Percentiles rank a stretch among this genome's conserved stretches.
Conservation (phyloP, 2,329 filamentous ascomycete genomes). For the Aureobasidium melanogenum region DNA sequence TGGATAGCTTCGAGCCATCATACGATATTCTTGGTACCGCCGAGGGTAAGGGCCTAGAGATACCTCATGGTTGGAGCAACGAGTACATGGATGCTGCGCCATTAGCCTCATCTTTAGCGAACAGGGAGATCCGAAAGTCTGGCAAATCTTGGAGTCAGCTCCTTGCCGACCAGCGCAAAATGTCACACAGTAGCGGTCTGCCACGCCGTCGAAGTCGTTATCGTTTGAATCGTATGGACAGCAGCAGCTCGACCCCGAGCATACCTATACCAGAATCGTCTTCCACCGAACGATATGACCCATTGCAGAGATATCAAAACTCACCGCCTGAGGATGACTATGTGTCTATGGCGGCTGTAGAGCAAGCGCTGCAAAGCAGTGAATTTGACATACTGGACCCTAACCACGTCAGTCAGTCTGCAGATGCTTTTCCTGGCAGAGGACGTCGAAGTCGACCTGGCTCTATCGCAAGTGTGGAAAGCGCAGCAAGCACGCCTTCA, state of each 20-base stretch:
- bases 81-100: background rate
- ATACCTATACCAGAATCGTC: background rate
- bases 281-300: background rate
- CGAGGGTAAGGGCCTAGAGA: background rate
- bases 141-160: slow-evolving; percentile 6
- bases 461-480: background rate
- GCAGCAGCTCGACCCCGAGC: background rate
- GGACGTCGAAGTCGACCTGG: slow-evolving; percentile 5
- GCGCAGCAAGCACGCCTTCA: background rate
- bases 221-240: background rate
- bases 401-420: background rate
- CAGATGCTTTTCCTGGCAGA: background rate
- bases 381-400: background rate
- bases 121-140: background rate
- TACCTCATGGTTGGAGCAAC: background rate
- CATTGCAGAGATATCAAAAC: slow-evolving; percentile 56
- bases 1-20: background rate
- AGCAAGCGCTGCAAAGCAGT: slow-evolving; percentile 41
- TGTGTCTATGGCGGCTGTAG: slow-evolving; percentile 55
- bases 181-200: background rate
- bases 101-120: background rate
- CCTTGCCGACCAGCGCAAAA: background rate
- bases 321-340: slow-evolving; percentile 63
- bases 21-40: background rate
- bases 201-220: slow-evolving; percentile 2